phyloP scores from a whole-genome alignment of 2,329 filamentous ascomycete species.

The Leptographium procerum region DNA sequence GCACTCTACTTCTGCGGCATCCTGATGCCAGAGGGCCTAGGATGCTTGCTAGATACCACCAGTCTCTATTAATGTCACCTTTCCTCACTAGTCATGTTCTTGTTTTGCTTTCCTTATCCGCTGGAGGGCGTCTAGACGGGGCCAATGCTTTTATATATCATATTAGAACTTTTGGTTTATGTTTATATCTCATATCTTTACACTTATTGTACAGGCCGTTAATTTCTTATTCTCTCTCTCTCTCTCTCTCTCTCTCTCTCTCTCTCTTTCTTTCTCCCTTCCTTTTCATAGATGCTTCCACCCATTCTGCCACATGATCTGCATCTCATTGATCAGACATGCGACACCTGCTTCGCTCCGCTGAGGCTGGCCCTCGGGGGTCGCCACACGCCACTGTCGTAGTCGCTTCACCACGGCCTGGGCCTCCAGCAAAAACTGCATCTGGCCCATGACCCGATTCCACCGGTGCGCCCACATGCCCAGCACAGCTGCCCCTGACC shows the following conservation, averaged over 20 bases:
- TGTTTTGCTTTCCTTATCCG: background rate
- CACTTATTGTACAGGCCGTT: background rate
- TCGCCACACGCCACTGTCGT: constrained; percentile 26
- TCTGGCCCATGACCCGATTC: constrained; percentile 29
- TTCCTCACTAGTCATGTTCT: background rate
- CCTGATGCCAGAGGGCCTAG: too few relatives aligned
- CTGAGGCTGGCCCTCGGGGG: constrained; percentile 17
- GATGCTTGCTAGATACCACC: background rate
- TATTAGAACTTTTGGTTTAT: background rate
- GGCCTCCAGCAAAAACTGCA: constrained; percentile 26
- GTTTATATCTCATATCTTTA: background rate
- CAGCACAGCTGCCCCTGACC: constrained; percentile 32
- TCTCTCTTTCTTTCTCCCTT: background rate
- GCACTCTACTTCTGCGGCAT: background rate
- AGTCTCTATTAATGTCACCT: background rate
- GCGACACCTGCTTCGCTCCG: constrained; percentile 31
- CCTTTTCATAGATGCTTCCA: constrained; percentile 40
- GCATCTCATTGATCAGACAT: constrained; percentile 49
- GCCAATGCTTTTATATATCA: background rate
- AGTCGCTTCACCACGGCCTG: constrained; percentile 28
- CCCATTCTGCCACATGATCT: constrained; percentile 45
- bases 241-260: too few relatives aligned
- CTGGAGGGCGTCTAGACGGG: background rate
- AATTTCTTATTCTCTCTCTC: too few relatives aligned
- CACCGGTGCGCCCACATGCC: constrained; percentile 50